Evolutionary conservation across 116 monocot species (phyloP), one percentile per base, ranked within the genome.

Genomic region (Phalaenopsis hybrid): DNA sequence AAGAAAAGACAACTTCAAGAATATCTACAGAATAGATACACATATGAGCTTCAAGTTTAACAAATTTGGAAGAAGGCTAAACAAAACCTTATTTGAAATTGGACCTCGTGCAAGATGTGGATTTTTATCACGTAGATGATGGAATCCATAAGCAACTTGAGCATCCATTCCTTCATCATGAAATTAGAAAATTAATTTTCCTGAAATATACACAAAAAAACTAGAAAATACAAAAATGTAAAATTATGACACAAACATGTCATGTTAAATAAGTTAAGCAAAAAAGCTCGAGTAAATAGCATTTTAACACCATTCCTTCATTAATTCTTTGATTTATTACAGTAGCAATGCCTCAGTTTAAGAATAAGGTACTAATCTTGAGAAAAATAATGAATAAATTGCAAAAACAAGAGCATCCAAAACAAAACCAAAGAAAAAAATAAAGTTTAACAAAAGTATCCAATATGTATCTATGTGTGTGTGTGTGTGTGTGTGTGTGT

Each of bases 141-240:
- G 91, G 75, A 92, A 92, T 17, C 91, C 89, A 82, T 89, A 87
- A 34, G 91, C 91, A 78, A 92, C 85, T 79, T 87, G 87, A 73
- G 91, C 91, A 86, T 92, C 91, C 91, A 92, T 92, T 84, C 91
- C 91, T 92, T 74, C 57, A 82, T 76, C 57, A 52, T 58, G 16
- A 77, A 48, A 34, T 67, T 17, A 78, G 16, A 68, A 78, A 68
- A 45, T 51, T 48, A 77, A 13, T 75, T 45, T n/a, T 1, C 75
- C 2, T 70, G 31, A 43, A 44, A 75, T 13, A 44, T n/a, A 45
- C 18, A 74, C 17, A 75, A 75, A 44, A 6, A 70, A 16, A 34
- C 10, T 70, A 37, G 45, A 75, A 75, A 44, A 61, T 61, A 61
- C 20, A 61, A 21, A 44, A 44, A 44, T 44, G 21, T 21, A 61